A percentile compares a stretch with the other conserved stretches of the same genome.
Evolutionary conservation across 2,329 filamentous ascomycete genomes (phyloP).

Genomic region (Alternaria sp.): DNA sequence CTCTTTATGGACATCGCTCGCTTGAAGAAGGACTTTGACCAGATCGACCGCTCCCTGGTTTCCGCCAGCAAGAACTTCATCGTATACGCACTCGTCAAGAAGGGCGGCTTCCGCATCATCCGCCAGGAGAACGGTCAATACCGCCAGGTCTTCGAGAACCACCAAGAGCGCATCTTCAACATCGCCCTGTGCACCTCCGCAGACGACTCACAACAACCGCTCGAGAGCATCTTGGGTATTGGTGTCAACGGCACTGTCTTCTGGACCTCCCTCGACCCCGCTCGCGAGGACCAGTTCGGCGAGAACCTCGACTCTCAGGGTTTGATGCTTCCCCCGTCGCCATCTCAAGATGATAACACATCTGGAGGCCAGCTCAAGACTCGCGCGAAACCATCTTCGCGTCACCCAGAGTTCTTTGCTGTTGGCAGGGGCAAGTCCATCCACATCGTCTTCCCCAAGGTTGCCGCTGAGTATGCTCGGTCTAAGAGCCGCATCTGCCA

Average conservation of each 20-base stretch:
- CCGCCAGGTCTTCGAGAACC: constrained; percentile 88
- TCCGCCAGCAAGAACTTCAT: constrained; percentile 91
- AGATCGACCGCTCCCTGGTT: constrained; percentile 91
- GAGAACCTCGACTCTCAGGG: constrained; percentile 86
- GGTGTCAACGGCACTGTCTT: constrained; percentile 97
- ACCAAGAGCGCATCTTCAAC: constrained; percentile 93
- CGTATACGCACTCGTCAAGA: constrained; percentile 91
- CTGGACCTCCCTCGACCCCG: constrained; percentile 74
- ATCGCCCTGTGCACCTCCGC: constrained; percentile 77
- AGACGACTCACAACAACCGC: constrained; percentile 52
- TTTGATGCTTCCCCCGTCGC: constrained; percentile 87
- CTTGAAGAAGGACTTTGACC: constrained; percentile 97
- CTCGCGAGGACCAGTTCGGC: constrained; percentile 63
- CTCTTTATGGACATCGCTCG: constrained; percentile 90
- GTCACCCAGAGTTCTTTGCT: constrained; percentile 91
- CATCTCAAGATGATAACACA: constrained; percentile 84
- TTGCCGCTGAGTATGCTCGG: constrained; percentile 60
- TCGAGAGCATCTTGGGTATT: constrained; percentile 85
- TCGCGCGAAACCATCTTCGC: constrained; percentile 85
- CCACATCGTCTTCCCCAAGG: constrained; percentile 75
- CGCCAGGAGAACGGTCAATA: constrained; percentile 92
- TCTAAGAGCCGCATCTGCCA: constrained; percentile 69
- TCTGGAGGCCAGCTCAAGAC: constrained; percentile 95
- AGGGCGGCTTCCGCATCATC: constrained; percentile 90
- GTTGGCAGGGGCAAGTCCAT: constrained; percentile 96